Conservation (phyloP, 1,284 basidiomycete genomes). For the Hymenochaete sp. region DNA sequence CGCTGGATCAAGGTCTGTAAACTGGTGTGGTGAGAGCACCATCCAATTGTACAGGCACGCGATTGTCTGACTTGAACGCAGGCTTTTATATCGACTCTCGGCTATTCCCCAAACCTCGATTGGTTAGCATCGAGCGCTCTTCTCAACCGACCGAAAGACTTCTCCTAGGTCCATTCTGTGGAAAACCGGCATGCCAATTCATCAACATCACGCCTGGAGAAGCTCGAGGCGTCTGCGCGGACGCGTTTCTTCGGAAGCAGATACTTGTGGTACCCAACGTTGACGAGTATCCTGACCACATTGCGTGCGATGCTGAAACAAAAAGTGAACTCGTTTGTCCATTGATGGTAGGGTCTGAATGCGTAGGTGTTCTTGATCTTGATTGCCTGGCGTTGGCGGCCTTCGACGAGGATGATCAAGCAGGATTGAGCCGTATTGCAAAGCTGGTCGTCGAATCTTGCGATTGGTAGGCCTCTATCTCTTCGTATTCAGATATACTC, state of each 20-base stretch:
- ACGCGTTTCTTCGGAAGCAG: constrained; percentile 50
- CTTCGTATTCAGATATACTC: too few species aligned
- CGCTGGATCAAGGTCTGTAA: constrained; percentile 54
- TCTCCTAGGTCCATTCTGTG: constrained; percentile 78
- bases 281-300: constrained; percentile 76
- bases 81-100: constrained; percentile 75
- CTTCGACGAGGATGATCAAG: constrained; percentile 67
- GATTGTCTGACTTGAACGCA: constrained; percentile 30
- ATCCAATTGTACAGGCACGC: too few species aligned
- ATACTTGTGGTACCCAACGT: constrained; percentile 68
- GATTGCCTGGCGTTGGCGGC: constrained; percentile 68
- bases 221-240: constrained; percentile 72
- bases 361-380: constrained; percentile 75
- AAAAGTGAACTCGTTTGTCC: constrained; percentile 83
- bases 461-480: constrained; percentile 48
- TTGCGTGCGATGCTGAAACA: constrained; percentile 81
- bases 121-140: constrained; percentile 17
- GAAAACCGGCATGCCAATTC: constrained; percentile 81
- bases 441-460: constrained; percentile 48
- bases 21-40: constrained; percentile 90
- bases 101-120: constrained; percentile 47
- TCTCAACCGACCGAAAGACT: constrained; percentile 27
- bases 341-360: constrained; percentile 40
- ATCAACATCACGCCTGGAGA: constrained; percentile 54
- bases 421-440: constrained; percentile 65